A percentile compares a stretch with the other conserved stretches of the same genome.
These are phyloP conservation scores for Fusarium acutatum DNA, from an alignment of 2,329 filamentous ascomycete genomes.

Conservation along the genomic window DNA sequence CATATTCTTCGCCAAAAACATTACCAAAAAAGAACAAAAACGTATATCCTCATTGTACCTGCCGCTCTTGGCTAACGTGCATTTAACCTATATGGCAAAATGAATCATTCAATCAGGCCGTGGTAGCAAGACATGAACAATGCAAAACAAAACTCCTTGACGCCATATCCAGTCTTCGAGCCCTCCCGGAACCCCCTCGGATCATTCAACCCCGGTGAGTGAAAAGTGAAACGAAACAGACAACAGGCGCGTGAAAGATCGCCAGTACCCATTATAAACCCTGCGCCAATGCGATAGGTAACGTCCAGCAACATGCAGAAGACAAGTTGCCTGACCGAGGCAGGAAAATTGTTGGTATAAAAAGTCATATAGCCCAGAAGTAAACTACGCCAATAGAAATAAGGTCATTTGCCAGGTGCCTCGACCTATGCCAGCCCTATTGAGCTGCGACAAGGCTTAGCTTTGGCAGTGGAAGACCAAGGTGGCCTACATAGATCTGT, in stretches of 20 bases:
- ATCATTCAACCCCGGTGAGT: background rate
- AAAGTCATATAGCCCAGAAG: background rate
- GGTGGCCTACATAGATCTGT: background rate
- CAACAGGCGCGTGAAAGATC: slow-evolving; percentile 1
- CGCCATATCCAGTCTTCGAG: slow-evolving; percentile 24
- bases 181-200: background rate
- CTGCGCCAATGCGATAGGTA: background rate
- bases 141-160: slow-evolving; percentile 16
- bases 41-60: background rate
- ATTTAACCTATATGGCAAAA: background rate
- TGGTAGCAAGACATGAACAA: slow-evolving; percentile 2
- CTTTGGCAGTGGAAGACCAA: background rate
- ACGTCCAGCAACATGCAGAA: slow-evolving; percentile 20
- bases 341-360: slow-evolving; percentile 13
- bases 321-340: slow-evolving; percentile 10
- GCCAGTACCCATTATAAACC: background rate
- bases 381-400: background rate
- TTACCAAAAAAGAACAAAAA: slow-evolving; percentile 9
- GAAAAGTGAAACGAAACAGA: background rate
- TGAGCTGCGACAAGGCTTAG: background rate
- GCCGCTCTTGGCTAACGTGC: background rate
- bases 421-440: background rate
- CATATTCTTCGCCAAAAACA: background rate
- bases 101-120: background rate
- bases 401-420: background rate